Conservation (phyloP, 1,284 basidiomycete genomes). For the Blastosporella zonata region DNA sequence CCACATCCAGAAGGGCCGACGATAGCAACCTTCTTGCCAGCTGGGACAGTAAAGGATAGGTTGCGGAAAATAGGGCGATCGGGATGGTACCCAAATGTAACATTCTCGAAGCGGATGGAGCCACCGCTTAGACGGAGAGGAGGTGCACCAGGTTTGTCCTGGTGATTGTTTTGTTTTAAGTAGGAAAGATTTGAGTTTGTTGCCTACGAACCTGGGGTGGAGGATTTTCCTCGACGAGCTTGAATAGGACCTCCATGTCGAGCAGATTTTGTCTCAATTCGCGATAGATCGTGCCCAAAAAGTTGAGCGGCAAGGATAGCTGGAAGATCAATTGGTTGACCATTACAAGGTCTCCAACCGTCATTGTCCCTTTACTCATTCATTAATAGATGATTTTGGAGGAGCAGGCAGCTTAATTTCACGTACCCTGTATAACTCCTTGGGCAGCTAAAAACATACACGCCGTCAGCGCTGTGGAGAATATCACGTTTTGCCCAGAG, state of each 20-base stretch:
- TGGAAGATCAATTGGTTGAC: slow-evolving; percentile 99
- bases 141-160: slow-evolving; percentile 70
- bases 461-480: slow-evolving; percentile 86
- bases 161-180: neutral
- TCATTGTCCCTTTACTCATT: slow-evolving; percentile 80
- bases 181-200: neutral
- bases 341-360: slow-evolving; percentile 97
- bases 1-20: slow-evolving; percentile 97
- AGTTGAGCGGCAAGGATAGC: slow-evolving; percentile 93
- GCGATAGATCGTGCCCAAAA: slow-evolving; percentile 95
- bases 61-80: slow-evolving; percentile 88
- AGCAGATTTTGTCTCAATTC: slow-evolving; percentile 93
- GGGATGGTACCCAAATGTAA: slow-evolving; percentile 89
- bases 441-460: slow-evolving; percentile 98
- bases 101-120: slow-evolving; percentile 90
- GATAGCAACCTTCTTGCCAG: slow-evolving; percentile 93
- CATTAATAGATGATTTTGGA: neutral
- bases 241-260: slow-evolving; percentile 97
- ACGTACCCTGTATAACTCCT: slow-evolving; percentile 78
- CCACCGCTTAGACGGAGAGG: slow-evolving; percentile 77
- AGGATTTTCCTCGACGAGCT: slow-evolving; percentile 81
- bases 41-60: slow-evolving; percentile 90
- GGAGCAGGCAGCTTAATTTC: slow-evolving; percentile 25
- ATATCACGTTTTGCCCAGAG: slow-evolving; percentile 96
- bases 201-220: slow-evolving; percentile 60